A percentile compares a stretch with the other conserved stretches of the same genome.
These are phyloP conservation scores for Xylaria cubensis DNA, from an alignment of 495 filamentous ascomycete genomes.

Conservation along the genomic window DNA sequence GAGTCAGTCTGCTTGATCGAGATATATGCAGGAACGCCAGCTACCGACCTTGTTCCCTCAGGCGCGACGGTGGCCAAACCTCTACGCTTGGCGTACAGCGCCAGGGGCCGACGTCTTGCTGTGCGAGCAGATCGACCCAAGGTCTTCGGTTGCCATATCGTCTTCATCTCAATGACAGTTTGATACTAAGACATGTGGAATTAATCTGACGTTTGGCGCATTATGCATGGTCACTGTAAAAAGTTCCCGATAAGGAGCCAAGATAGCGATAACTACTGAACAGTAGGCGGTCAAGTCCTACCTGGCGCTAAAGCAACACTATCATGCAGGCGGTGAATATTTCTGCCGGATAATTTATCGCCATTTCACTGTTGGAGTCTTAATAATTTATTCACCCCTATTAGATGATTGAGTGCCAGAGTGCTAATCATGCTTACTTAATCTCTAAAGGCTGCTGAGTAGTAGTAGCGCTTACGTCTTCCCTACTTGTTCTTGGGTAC, in stretches of 20 bases:
- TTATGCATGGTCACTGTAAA: conserved; percentile 9
- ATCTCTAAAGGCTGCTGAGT: neutral
- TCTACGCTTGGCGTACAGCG: conserved; percentile 29
- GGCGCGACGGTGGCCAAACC: conserved; percentile 48
- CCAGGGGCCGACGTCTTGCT: conserved; percentile 26
- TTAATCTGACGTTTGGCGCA: neutral
- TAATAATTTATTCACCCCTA: neutral
- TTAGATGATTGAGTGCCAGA: neutral
- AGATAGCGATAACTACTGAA: neutral
- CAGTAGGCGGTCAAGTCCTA: conserved; percentile 10
- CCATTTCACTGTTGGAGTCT: neutral
- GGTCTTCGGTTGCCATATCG: conserved; percentile 43
- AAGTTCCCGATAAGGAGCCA: conserved; percentile 14
- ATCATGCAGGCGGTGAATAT: conserved; percentile 21
- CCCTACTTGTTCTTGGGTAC: neutral
- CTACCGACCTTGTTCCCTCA: conserved; percentile 44
- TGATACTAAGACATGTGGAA: neutral
- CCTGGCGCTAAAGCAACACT: neutral
- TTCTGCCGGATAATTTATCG: conserved; percentile 33
- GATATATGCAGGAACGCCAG: neutral
- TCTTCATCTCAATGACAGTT: conserved; percentile 40
- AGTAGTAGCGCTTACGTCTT: neutral
- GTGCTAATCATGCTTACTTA: neutral
- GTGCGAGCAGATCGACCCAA: conserved; percentile 37
- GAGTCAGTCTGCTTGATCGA: neutral